These are phyloP conservation scores for Xerocomellus amylosporus DNA, from an alignment of 768 basidiomycete species.

Conservation along the genomic window DNA sequence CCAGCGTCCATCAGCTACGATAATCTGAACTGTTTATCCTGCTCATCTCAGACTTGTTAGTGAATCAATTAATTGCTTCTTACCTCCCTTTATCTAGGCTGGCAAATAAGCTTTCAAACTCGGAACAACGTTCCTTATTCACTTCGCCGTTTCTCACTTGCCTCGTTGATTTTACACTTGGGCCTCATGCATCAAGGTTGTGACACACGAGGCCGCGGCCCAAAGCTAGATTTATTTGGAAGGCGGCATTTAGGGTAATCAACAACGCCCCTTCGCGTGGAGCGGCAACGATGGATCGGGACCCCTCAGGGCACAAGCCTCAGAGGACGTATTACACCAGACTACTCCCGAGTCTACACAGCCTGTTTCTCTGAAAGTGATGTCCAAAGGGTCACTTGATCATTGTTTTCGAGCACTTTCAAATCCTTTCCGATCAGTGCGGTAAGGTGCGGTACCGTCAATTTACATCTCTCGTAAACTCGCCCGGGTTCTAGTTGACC, in stretches of 20 bases:
- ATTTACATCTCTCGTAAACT: constrained; percentile 8
- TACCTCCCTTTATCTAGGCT: constrained; percentile 2
- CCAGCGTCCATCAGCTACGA: not conserved
- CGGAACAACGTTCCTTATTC: constrained; percentile 1
- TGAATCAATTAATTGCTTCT: not conserved
- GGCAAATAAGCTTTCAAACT: constrained; percentile 17
- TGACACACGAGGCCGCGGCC: constrained; percentile 23
- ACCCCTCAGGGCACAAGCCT: not conserved
- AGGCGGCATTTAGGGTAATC: not conserved
- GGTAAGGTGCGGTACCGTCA: not conserved
- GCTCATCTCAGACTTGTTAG: not conserved
- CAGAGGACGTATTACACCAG: not conserved
- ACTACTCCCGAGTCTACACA: not conserved
- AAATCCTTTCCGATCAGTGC: constrained; percentile 6
- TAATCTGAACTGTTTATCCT: not conserved
- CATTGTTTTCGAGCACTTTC: not conserved
- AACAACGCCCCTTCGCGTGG: not conserved
- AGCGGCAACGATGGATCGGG: not conserved
- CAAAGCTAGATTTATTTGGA: constrained; percentile 2
- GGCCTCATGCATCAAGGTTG: constrained; percentile 6
- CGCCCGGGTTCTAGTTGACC: not conserved
- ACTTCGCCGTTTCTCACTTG: constrained; percentile 6
- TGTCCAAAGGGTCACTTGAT: not conserved
- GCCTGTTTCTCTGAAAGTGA: not conserved
- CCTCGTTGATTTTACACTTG: constrained; percentile 1